Conservation (phyloP, 1,284 basidiomycete species). For the Sparassis latifolia region DNA sequence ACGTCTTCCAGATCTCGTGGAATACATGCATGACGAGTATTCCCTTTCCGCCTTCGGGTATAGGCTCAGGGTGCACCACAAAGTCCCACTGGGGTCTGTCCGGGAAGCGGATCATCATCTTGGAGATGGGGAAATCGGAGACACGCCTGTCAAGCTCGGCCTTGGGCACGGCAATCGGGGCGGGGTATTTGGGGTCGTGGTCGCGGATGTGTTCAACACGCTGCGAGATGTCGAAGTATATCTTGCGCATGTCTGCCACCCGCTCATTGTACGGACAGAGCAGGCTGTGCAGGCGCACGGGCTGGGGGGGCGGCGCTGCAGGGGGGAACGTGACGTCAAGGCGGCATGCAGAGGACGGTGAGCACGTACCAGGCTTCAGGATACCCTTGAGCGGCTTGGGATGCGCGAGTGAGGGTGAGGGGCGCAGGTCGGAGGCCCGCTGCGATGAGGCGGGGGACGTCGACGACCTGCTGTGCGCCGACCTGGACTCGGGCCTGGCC, state of each 20-base stretch:
- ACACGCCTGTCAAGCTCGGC: constrained; percentile 30
- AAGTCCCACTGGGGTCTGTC: constrained; percentile 37
- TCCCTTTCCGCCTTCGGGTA: constrained; percentile 26
- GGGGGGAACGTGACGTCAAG: constrained; percentile 15
- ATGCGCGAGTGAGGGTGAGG: too few relatives aligned
- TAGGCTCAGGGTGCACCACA: constrained; percentile 22
- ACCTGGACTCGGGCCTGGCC: too few relatives aligned
- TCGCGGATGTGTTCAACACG: constrained; percentile 21
- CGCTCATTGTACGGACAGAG: constrained; percentile 29
- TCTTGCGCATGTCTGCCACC: constrained; percentile 16
- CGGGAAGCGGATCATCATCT: constrained; percentile 31
- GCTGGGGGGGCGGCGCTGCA: constrained; percentile 24
- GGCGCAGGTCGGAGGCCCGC: too few relatives aligned
- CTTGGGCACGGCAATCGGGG: constrained; percentile 13
- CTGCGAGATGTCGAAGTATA: constrained; percentile 24
- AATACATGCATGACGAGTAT: constrained; percentile 45
- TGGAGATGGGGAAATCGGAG: constrained; percentile 23
- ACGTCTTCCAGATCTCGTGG: constrained; percentile 42
- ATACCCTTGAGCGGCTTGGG: too few relatives aligned
- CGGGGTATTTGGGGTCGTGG: constrained; percentile 2
- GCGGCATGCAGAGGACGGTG: neutral
- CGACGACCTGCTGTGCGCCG: too few relatives aligned
- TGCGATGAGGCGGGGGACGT: too few relatives aligned
- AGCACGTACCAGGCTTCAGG: neutral
- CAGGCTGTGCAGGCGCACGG: constrained; percentile 33